These are phyloP conservation scores for Raphanus sativus DNA, from an alignment of 345 rosid genomes.

Conservation along the genomic window DNA sequence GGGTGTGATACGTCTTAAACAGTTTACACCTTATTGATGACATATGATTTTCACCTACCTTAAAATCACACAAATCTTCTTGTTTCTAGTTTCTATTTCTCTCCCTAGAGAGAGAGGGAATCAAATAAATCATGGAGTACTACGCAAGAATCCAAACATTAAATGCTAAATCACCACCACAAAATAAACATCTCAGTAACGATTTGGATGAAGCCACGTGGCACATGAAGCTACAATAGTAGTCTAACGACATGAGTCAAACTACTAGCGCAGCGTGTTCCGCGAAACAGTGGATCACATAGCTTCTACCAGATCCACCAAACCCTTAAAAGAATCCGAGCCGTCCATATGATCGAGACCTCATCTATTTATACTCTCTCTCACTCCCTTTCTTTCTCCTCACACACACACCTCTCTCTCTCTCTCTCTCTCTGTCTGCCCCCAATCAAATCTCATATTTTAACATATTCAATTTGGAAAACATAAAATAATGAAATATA, in stretches of 20 bases:
- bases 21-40: neutral
- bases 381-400: conserved; percentile 25
- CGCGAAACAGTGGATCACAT: neutral
- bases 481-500: too few relatives aligned
- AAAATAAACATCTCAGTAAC: neutral
- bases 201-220: neutral
- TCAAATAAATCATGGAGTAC: neutral
- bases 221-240: too few relatives aligned
- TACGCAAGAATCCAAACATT: neutral
- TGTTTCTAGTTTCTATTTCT: too few relatives aligned
- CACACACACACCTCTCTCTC: neutral
- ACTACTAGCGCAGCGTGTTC: conserved; percentile 18
- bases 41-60: neutral
- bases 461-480: neutral
- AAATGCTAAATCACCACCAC: neutral
- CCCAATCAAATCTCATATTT: too few relatives aligned
- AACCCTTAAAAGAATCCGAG: conserved; percentile 27
- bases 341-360: conserved; percentile 35
- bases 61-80: too few relatives aligned
- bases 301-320: conserved; percentile 41
- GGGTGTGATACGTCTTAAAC: neutral
- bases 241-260: conserved; percentile 3
- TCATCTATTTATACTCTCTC: conserved; percentile 43
- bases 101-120: too few relatives aligned
- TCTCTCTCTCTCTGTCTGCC: too few relatives aligned